These are phyloP conservation scores for Simplicillium sp. DNA, from an alignment of 2,329 filamentous ascomycete genomes.

Conservation along the genomic window DNA sequence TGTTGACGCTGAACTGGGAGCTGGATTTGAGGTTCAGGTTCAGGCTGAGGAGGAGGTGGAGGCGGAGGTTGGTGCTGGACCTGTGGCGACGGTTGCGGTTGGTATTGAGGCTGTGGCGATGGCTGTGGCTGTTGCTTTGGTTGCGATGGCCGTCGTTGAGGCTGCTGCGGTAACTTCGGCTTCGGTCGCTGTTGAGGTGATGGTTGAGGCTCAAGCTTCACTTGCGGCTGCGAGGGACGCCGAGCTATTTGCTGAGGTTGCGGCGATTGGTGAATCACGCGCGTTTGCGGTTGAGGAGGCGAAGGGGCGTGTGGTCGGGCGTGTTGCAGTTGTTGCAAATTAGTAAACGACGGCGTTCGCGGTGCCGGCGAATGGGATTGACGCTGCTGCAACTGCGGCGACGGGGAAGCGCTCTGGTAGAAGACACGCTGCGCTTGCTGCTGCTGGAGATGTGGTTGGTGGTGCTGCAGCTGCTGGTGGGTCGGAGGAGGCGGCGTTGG, in stretches of 20 bases:
- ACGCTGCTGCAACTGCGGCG: not conserved
- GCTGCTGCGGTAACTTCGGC: constrained; percentile 4
- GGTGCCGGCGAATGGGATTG: not conserved
- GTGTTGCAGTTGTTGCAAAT: too few species aligned
- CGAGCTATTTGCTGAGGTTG: too few species aligned
- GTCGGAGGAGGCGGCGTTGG: constrained; percentile 7
- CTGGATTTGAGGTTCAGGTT: constrained; percentile 1
- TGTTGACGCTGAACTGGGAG: not conserved
- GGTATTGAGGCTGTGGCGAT: constrained; percentile 4
- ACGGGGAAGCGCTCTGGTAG: not conserved
- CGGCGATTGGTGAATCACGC: too few species aligned
- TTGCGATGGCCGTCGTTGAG: constrained; percentile 3
- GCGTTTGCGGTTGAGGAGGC: too few species aligned
- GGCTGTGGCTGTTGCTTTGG: constrained; percentile 6
- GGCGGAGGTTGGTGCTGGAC: not conserved
- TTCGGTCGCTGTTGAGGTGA: constrained; percentile 5
- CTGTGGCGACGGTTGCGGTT: constrained; percentile 2
- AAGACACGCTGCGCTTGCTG: not conserved
- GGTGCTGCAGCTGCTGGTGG: constrained; percentile 8
- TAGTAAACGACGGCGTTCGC: not conserved
- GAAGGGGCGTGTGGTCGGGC: too few species aligned
- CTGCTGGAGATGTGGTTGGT: constrained; percentile 3
- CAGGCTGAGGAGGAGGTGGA: not conserved
- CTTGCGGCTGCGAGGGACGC: too few species aligned
- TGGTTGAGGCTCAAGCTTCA: constrained; percentile 1